Percentiles rank a stretch among this genome's conserved stretches.
Conservation (phyloP, 345 rosid species). For the Gossypium stocksii region DNA sequence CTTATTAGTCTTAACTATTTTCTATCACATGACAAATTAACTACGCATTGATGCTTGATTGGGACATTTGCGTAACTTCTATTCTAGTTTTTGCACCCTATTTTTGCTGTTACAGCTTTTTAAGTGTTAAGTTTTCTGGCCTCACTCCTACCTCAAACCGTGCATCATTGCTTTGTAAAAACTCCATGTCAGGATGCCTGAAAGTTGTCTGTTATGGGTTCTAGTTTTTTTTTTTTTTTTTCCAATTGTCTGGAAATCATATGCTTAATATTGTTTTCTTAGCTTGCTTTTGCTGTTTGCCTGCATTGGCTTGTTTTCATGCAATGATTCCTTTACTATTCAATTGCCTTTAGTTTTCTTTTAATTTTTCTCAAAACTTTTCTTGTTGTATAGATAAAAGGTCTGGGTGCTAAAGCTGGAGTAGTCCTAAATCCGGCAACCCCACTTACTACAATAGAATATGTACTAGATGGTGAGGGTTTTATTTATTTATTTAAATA, state of each 20-base stretch:
- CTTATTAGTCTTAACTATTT: neutral
- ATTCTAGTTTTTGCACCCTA: neutral
- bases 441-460: constrained; percentile 76
- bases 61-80: neutral
- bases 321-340: constrained; percentile 8
- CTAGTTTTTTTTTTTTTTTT: neutral
- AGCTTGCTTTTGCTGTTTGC: constrained; percentile 8
- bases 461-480: constrained; percentile 80
- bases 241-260: neutral
- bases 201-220: neutral
- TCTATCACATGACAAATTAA: neutral
- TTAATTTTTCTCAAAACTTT: neutral
- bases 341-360: constrained; percentile 2
- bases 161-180: neutral
- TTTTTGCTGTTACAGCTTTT: neutral
- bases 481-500: neutral
- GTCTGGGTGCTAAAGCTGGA: constrained; percentile 96
- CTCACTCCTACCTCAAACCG: neutral
- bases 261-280: constrained; percentile 2
- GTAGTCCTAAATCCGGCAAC: constrained; percentile 94
- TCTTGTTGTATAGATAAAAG: constrained; percentile 53
- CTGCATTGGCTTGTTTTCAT: neutral
- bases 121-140: neutral
- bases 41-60: neutral
- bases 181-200: neutral